Percentiles rank a stretch among this genome's conserved stretches.
Conservation (phyloP, 2,329 filamentous ascomycete genomes). For the Periconia sp. region DNA sequence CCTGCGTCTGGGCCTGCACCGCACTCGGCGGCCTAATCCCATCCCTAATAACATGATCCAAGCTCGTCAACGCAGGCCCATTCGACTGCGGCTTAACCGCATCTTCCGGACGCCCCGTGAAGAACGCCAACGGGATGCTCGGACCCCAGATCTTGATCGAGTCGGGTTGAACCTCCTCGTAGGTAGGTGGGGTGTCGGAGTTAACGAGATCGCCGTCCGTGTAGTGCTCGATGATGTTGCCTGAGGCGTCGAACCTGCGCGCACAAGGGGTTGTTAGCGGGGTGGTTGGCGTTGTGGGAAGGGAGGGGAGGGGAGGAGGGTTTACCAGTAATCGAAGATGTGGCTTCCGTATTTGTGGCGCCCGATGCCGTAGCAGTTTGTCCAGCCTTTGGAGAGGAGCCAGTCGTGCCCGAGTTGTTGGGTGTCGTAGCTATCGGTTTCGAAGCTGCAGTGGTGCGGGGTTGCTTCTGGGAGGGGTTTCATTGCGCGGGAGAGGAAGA, state of each 20-base stretch:
- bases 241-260: too few relatives aligned
- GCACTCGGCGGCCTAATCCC: too few relatives aligned
- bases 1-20: too few relatives aligned
- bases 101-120: constrained; percentile 6
- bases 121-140: constrained; percentile 5
- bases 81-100: constrained; percentile 5
- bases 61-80: not conserved
- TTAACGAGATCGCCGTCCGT: constrained; percentile 3
- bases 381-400: constrained; percentile 7
- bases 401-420: constrained; percentile 4
- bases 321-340: constrained; percentile 9
- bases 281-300: too few relatives aligned
- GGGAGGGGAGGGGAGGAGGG: not conserved
- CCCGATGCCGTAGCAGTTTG: constrained; percentile 6
- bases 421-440: too few relatives aligned
- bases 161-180: constrained; percentile 4
- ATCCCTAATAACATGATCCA: too few relatives aligned
- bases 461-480: not conserved
- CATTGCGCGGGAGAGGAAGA: constrained; percentile 3
- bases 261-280: too few relatives aligned
- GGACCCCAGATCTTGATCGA: constrained; percentile 7
- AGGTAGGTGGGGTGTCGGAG: constrained; percentile 1
- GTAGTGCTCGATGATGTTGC: too few relatives aligned
- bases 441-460: too few relatives aligned
- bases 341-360: constrained; percentile 5